Percentiles rank a stretch among this genome's conserved stretches.
Conservation (phyloP, 495 filamentous ascomycete genomes). For the Daldinia loculata region DNA sequence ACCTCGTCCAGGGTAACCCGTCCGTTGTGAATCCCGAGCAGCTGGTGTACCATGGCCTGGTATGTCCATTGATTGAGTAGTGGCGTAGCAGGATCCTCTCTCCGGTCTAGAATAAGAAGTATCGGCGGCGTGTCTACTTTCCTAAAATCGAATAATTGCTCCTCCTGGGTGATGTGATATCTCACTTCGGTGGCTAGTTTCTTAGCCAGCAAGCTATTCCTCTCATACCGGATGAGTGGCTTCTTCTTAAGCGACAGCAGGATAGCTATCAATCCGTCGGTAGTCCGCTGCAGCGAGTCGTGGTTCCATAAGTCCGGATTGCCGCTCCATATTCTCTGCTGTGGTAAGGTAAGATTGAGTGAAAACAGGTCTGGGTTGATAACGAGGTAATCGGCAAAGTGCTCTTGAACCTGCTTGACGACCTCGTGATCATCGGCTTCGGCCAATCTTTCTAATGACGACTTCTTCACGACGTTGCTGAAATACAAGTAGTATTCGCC, state of each 20-base stretch:
- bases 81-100: conserved; percentile 96
- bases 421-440: conserved; percentile 99
- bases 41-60: conserved; percentile 98
- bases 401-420: conserved; percentile 88
- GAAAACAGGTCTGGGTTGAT: conserved; percentile 95
- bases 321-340: conserved; percentile 79
- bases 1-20: conserved; percentile 87
- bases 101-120: conserved; percentile 85
- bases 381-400: conserved; percentile 94
- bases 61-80: conserved; percentile 98
- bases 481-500: conserved; percentile 98
- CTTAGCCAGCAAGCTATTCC: conserved; percentile 87
- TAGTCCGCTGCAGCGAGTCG: conserved; percentile 82
- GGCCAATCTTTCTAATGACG: conserved; percentile 89
- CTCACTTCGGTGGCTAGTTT: conserved; percentile 92
- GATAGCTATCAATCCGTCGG: conserved; percentile 84
- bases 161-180: conserved; percentile 93
- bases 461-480: conserved; percentile 97
- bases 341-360: conserved; percentile 76
- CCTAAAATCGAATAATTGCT: conserved; percentile 96
- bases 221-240: conserved; percentile 92
- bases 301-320: conserved; percentile 89
- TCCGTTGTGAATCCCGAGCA: conserved; percentile 92
- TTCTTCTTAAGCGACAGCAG: conserved; percentile 93
- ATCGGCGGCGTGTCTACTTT: conserved; percentile 95